Base-by-base conservation (phyloP, 140 eudicot species). In the Flaveria floridana region DNA sequence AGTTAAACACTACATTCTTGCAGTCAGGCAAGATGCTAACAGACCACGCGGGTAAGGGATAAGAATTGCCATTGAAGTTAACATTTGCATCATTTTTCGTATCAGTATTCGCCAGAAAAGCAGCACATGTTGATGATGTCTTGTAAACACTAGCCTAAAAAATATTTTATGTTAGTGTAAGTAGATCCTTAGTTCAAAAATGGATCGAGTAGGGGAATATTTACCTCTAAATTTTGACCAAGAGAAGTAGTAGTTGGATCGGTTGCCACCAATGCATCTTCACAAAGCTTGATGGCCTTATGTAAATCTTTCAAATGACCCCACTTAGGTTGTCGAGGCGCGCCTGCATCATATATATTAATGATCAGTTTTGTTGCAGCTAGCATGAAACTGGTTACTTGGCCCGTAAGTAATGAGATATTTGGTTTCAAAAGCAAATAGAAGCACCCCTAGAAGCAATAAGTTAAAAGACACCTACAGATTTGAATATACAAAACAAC, bases 11-110 rank as follows among this genome's bases (percentile, higher is more conserved):
- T 8, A 95, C 99, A 77, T 83, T 95, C 77, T 95, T 95, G 92
- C 99, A 95, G 85, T 95, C 99, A 37, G 99, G 92, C 87, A 95
- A 87, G 88, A 95, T 91, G 95, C 97, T 95, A 73, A 95, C 99
- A 59, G 99, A 95, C 99, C 99, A 95, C 12, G 96, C 97, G 7
- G 99, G 99, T 80, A 95, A 66, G 26, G 65, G 80, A 82, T 95
- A 95, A 21, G 97, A 91, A 61, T 88, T 87, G 18, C 99, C 97
- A 19, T 85, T 84, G 76, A 82, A 95, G 72, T 57, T 88, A 51
- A 91, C 96, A 10, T 81, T 87, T 68, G 89, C 90, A 81, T 85
- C 96, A n/a, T 89, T 81, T 81, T 85, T 71, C 7, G 92, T 68
- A 67, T 78, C 97, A 0, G 61, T 20, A 71, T 95, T 95, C 57